Evolutionary conservation across 106 monocot genomes (phyloP), one percentile per base, ranked within the genome.

Genomic region (Vanilla planifolia): DNA sequence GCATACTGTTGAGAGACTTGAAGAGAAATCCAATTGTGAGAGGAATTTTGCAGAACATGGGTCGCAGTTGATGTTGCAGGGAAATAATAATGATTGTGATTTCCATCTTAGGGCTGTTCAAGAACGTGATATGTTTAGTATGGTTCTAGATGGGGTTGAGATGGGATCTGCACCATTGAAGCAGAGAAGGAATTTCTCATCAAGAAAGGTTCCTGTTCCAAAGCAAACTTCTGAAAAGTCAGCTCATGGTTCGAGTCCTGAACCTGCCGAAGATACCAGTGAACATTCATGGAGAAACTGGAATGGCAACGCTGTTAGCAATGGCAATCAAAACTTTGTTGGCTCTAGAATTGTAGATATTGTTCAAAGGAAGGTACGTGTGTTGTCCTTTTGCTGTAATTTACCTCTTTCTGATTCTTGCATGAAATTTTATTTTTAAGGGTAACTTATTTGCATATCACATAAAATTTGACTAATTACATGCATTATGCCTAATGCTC

Each of bases 301-400:
- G 81, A 90, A 57, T 65, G 33, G 61, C 39, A 87, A 76, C 67
- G 59, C 68, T 22, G 39, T 48, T 14, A 79, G 43, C 23, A 44
- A 26, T 46, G 65, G 55, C 57, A 69, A 60, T 22, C 73, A 60
- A 52, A 75, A 36, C 28, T 65, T 51, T 5, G 4, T 51, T 24
- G 51, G 61, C 20, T 50, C 69, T 41, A 86, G 83, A 51, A 80
- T 84, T 80, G 72, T 80, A 32, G 96, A 91, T 36, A 75, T 68
- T 51, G 73, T 73, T 37, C 96, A 88, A 60, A 75, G 96, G 64
- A 96, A 96, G 87, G 96, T 96, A 73, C 16, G 40, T 16, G 5
- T 61, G 44, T 11, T 42, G 28, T 43, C 50, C 30, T 73, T 23
- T 36, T 67, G 8, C 39, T 13, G 36, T 59, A 59, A 19, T 33